Evolutionary conservation across 768 basidiomycete species (phyloP), one percentile per base, ranked within the genome.

Genomic region (Hygrophoropsis aurantiaca): DNA sequence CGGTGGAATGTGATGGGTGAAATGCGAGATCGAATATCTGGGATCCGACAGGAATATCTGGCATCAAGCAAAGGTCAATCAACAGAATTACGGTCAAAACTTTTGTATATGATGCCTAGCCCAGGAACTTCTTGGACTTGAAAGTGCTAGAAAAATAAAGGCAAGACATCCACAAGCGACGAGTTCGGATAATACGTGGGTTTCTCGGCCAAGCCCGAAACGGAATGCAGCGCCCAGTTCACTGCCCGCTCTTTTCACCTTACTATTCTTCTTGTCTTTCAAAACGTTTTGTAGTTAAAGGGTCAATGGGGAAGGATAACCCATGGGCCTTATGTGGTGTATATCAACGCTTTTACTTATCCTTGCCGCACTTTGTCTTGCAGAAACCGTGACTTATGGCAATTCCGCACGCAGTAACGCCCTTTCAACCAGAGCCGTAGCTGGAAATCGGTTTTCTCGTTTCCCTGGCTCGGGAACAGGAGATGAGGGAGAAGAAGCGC

Each of bases 11-110:
- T 4, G 73, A 74, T 0, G 94, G 93, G 58, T 95, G 92, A 59
- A 97, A 97, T 2, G 77, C 80, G 34, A 97, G 71, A 71, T 95
- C 94, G 67, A 95, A 97, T 23, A 94, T 81, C 65, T 95, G 89
- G 7, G 82, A 79, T 40, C 81, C 82, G 37, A 86, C 75, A 18
- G 76, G 72, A 41, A 93, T 84, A 70, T 90, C 74, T 23, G 81
- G 75, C 77, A 80, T 79, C 37, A 37, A 25, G 21, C 3, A 8
- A 15, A 23, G 5, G 44, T 18, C n/a, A n/a, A n/a, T n/a, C n/a
- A n/a, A n/a, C n/a, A n/a, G n/a, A n/a, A n/a, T n/a, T n/a, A n/a
- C n/a, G n/a, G n/a, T n/a, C n/a, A n/a, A n/a, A n/a, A n/a, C n/a
- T n/a, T n/a, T n/a, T n/a, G n/a, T n/a, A n/a, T n/a, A n/a, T n/a